phyloP scores from a whole-genome alignment of 1,139 yeast species.

The Geotrichum histeridarum region DNA sequence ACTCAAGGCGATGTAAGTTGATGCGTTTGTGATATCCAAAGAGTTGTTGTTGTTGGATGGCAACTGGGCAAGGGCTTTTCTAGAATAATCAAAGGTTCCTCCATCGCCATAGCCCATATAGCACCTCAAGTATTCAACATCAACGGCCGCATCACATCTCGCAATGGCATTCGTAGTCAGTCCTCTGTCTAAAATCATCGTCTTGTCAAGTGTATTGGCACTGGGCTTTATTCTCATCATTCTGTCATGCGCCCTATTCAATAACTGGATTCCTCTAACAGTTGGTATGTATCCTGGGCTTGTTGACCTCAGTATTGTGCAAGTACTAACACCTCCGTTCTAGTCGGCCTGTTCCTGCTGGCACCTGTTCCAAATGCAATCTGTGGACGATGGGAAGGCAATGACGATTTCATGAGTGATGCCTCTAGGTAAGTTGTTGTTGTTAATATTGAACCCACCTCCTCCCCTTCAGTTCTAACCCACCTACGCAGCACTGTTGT shows the following conservation, averaged over 20 bases:
- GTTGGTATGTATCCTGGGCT: conserved; percentile 42
- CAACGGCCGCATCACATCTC: background rate
- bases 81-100: background rate
- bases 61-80: background rate
- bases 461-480: background rate
- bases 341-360: conserved; percentile 44
- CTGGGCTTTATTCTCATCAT: conserved; percentile 73
- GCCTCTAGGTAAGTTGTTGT: conserved; percentile 36
- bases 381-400: conserved; percentile 40
- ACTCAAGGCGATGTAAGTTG: too few relatives aligned
- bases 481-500: conserved; percentile 35
- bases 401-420: conserved; percentile 49
- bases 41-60: too few relatives aligned
- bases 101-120: background rate
- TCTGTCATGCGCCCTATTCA: conserved; percentile 68
- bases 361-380: conserved; percentile 69
- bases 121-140: background rate
- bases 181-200: conserved; percentile 69
- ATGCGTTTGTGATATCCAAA: too few relatives aligned
- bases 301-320: background rate
- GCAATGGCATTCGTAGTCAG: conserved; percentile 34
- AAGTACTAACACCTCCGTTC: conserved; percentile 17
- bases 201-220: conserved; percentile 66
- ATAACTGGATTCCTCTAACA: conserved; percentile 73
- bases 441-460: background rate